phyloP scores from a whole-genome alignment of 2,329 filamentous ascomycete species.

The Chaetomiaceae sp. region DNA sequence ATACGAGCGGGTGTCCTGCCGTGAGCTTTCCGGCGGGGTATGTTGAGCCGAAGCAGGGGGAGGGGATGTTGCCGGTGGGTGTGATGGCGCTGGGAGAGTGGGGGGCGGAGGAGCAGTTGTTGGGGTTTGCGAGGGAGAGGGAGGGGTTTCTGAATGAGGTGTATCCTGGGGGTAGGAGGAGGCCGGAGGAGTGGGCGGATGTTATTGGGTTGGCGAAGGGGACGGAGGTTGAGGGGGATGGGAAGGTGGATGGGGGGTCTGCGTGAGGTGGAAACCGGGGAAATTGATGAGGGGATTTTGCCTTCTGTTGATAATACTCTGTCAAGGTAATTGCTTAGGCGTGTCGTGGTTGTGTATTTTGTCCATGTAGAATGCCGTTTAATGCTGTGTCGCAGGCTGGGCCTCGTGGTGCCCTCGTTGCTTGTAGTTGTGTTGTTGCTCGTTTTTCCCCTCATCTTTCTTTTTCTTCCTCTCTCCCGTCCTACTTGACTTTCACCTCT shows the following conservation, averaged over 20 bases:
- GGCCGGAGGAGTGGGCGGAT: conserved; percentile 56
- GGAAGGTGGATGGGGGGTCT: conserved; percentile 30
- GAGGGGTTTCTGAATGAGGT: conserved; percentile 52
- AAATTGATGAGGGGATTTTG: neutral
- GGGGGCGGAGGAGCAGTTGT: conserved; percentile 60
- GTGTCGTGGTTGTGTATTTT: too few relatives aligned
- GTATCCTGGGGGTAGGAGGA: conserved; percentile 45
- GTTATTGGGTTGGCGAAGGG: conserved; percentile 40
- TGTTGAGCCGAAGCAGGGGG: conserved; percentile 49
- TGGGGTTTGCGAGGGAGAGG: conserved; percentile 55
- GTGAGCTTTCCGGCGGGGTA: conserved; percentile 74
- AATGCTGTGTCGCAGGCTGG: too few relatives aligned
- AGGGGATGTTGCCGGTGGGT: conserved; percentile 57
- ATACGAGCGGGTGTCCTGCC: conserved; percentile 73
- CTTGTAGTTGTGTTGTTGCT: too few relatives aligned
- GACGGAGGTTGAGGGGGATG: neutral
- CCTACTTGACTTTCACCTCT: too few relatives aligned
- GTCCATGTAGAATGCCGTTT: too few relatives aligned
- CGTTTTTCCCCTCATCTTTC: too few relatives aligned
- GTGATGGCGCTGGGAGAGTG: conserved; percentile 63
- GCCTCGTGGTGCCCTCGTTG: too few relatives aligned
- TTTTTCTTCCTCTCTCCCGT: too few relatives aligned
- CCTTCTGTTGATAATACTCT: too few relatives aligned
- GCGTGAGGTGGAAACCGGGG: neutral
- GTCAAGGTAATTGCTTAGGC: too few relatives aligned